Evolutionary conservation across 2,329 filamentous ascomycete species (phyloP).

Genomic region (Fusarium brachygibbosum): DNA sequence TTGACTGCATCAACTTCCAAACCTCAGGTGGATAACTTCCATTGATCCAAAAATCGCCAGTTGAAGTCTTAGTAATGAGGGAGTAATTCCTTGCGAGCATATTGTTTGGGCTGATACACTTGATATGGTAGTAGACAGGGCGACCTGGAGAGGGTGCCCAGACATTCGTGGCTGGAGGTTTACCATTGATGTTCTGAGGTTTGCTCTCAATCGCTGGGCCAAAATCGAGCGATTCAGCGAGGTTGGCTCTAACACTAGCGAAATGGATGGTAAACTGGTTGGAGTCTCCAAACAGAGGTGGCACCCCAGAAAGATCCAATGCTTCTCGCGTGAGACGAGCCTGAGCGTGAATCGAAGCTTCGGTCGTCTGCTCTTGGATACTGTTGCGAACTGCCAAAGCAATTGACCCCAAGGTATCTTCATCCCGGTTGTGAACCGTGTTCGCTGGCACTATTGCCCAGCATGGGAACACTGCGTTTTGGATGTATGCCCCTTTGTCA

Average conservation of each 20-base stretch:
- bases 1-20: constrained; percentile 21
- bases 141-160: background rate
- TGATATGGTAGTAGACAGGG: constrained; percentile 22
- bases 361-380: constrained; percentile 10
- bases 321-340: constrained; percentile 13
- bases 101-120: constrained; percentile 14
- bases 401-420: background rate
- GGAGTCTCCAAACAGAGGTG: constrained; percentile 20
- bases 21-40: constrained; percentile 15
- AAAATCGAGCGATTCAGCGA: constrained; percentile 10
- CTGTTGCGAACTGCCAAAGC: constrained; percentile 6
- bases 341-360: constrained; percentile 8
- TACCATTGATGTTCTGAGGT: background rate
- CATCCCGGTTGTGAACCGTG: background rate
- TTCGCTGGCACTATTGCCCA: constrained; percentile 2
- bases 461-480: constrained; percentile 11
- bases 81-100: constrained; percentile 13
- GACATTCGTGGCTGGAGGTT: accelerated
- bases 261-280: background rate
- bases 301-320: constrained; percentile 1
- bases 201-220: constrained; percentile 1
- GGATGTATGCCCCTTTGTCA: constrained; percentile 4
- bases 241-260: background rate
- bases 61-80: background rate
- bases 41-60: constrained; percentile 19